phyloP scores from a whole-genome alignment of 2,329 filamentous ascomycete species.

The Sporothrix pseudoabietina region DNA sequence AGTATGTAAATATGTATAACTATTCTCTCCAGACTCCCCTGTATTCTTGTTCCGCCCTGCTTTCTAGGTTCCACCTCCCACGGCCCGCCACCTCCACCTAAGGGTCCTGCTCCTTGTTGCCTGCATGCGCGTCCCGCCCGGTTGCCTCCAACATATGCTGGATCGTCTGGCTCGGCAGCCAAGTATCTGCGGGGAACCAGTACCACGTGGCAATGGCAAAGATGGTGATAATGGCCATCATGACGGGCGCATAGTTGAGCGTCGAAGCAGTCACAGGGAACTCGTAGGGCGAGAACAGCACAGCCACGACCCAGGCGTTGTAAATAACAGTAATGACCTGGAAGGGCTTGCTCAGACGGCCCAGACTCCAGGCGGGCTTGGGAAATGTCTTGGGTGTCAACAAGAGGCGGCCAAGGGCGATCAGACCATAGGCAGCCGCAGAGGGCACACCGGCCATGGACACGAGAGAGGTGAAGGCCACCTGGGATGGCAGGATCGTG shows the following conservation, averaged over 20 bases:
- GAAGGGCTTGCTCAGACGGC: slow-evolving; percentile 30
- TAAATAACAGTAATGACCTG: slow-evolving; percentile 28
- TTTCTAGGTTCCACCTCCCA: not conserved
- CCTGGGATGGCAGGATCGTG: slow-evolving; percentile 32
- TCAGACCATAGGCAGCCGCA: slow-evolving; percentile 30
- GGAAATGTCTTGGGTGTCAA: slow-evolving; percentile 30
- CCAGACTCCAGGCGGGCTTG: slow-evolving; percentile 30
- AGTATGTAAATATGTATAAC: no score
- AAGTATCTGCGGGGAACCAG: slow-evolving; percentile 26
- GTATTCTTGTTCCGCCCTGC: no score
- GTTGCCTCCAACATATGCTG: slow-evolving; percentile 26
- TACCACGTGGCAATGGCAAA: slow-evolving; percentile 30
- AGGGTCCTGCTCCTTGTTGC: not conserved
- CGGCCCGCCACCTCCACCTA: not conserved
- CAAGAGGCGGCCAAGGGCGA: slow-evolving; percentile 10
- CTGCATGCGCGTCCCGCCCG: not conserved
- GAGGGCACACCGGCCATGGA: slow-evolving; percentile 30
- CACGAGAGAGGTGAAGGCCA: slow-evolving; percentile 32
- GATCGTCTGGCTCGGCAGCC: slow-evolving; percentile 31
- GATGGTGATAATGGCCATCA: slow-evolving; percentile 31
- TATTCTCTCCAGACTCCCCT: no score
- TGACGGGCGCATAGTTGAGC: slow-evolving; percentile 32
- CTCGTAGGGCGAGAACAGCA: slow-evolving; percentile 30
- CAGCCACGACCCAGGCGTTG: slow-evolving; percentile 30
- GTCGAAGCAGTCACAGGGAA: slow-evolving; percentile 28